Percentiles rank a stretch among this genome's conserved stretches.
phyloP scores from a whole-genome alignment of 2,329 filamentous ascomycete genomes.

The Epichloe brachyelytri region DNA sequence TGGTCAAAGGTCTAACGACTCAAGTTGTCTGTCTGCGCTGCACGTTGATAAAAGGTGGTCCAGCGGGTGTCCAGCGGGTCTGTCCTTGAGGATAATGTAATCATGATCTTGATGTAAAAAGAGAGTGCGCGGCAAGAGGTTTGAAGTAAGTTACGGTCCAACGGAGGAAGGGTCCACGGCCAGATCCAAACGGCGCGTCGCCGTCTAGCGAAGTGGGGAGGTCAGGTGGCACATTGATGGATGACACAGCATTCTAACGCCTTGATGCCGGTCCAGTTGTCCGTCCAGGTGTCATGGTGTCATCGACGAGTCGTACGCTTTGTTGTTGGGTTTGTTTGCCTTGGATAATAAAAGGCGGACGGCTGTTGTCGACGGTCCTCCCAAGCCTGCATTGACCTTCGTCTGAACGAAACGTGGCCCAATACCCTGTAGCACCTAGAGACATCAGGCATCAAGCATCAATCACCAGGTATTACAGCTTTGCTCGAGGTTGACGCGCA shows the following conservation, averaged over 20 bases:
- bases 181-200: not conserved
- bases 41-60: not conserved
- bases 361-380: not conserved
- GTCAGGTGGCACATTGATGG: not conserved
- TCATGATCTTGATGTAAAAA: not conserved
- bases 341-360: not conserved
- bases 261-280: not conserved
- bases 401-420: not conserved
- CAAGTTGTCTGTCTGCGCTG: too few species aligned
- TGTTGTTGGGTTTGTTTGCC: not conserved
- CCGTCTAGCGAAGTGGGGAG: not conserved
- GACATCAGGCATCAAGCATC: not conserved
- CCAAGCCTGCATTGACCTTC: not conserved
- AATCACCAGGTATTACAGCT: not conserved
- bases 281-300: not conserved
- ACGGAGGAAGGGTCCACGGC: too few species aligned
- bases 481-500: not conserved
- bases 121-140: not conserved
- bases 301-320: not conserved
- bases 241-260: not conserved
- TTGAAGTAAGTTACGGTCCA: not conserved
- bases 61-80: not conserved
- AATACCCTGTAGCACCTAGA: not conserved
- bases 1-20: not conserved
- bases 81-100: not conserved